phyloP scores from a whole-genome alignment of 176 grass and related monocot genomes.

The Carex kokanica region DNA sequence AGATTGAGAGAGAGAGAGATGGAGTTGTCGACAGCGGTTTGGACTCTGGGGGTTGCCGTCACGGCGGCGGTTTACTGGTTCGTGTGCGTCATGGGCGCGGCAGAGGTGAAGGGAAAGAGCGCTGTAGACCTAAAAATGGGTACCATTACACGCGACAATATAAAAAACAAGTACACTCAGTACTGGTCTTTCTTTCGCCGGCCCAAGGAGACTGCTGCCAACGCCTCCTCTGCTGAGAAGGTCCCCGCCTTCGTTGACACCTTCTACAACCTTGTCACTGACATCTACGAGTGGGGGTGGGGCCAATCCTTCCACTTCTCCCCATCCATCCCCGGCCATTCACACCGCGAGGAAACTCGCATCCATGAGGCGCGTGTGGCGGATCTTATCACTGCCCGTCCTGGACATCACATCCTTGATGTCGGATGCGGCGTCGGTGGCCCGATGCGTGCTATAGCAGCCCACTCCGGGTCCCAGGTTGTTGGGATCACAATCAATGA shows the following conservation, averaged over 20 bases:
- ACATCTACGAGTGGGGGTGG: slow-evolving; percentile 99
- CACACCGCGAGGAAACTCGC: slow-evolving; percentile 85
- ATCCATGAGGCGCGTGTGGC: slow-evolving; percentile 80
- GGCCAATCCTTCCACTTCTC: slow-evolving; percentile 99
- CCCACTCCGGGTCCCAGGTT: slow-evolving; percentile 63
- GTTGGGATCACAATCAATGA: slow-evolving; percentile 99
- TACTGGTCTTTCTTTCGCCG: slow-evolving; percentile 97
- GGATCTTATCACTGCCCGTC: slow-evolving; percentile 50
- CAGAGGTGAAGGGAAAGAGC: slow-evolving; percentile 97
- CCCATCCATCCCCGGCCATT: slow-evolving; percentile 49
- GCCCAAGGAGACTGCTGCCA: slow-evolving; percentile 72
- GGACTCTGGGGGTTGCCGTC: slow-evolving; percentile 60
- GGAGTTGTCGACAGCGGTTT: slow-evolving; percentile 66
- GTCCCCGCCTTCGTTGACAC: slow-evolving; percentile 95
- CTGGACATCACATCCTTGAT: slow-evolving; percentile 62
- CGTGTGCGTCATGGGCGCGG: slow-evolving; percentile 92
- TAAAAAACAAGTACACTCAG: slow-evolving; percentile 96
- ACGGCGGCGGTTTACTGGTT: slow-evolving; percentile 73
- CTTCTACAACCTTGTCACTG: slow-evolving; percentile 99
- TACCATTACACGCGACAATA: slow-evolving; percentile 67
- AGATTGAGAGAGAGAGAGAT: not conserved
- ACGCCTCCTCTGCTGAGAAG: slow-evolving; percentile 49
- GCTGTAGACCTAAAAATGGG: slow-evolving; percentile 99
- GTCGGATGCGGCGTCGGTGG: slow-evolving; percentile 91
- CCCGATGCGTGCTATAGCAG: slow-evolving; percentile 93